Base-by-base conservation (phyloP, 495 filamentous ascomycete genomes). In the Annulohypoxylon moriforme region DNA sequence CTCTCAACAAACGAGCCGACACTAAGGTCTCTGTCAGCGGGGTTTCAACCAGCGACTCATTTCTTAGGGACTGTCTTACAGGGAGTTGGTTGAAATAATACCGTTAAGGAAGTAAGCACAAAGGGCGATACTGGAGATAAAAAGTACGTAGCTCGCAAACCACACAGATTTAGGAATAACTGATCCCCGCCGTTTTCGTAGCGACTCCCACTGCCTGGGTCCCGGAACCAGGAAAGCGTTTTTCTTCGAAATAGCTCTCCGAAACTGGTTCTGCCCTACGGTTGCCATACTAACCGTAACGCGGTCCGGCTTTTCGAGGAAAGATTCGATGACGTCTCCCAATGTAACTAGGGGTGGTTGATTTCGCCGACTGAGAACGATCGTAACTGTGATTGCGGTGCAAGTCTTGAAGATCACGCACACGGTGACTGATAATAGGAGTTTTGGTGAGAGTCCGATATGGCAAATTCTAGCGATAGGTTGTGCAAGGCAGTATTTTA, bases 261-360 rank as follows among this genome's bases (percentile, higher is more conserved):
- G 69, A 3, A 75, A 64, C 4, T 68, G 56, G 4, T 14, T 34
- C 64, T 80, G 67, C 16, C 56, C 34, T 20, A 70, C 44, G 61
- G 72, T 71, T 56, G 80, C 82, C 62, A 79, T 74, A 0, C 78
- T 78, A 0, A 24, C 49, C 4, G 83, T 86, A 1, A 69, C 75
- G 3, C 29, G 38, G 57, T 87, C 85, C 0, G 82, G 81, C 0
- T 42, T 67, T 0, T 77, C 67, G 6, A 90, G 71, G 63, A 87
- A 88, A 0, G 80, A 83, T 4, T 75, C 69, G 9, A 89, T 72
- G 7, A 85, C 84, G 74, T 90, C 86, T 6, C 88, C 88, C 1
- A 87, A 46, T 0, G 83, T 88, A 0, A 86, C 73, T 1, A 89
- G 69, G 0, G 81, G 79, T 4, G 78, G 68, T 11, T 80, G 63